Percentiles rank a stretch among this genome's conserved stretches.
These are phyloP conservation scores for Rubroboletus satanas DNA, from an alignment of 768 basidiomycete genomes.

Conservation along the genomic window DNA sequence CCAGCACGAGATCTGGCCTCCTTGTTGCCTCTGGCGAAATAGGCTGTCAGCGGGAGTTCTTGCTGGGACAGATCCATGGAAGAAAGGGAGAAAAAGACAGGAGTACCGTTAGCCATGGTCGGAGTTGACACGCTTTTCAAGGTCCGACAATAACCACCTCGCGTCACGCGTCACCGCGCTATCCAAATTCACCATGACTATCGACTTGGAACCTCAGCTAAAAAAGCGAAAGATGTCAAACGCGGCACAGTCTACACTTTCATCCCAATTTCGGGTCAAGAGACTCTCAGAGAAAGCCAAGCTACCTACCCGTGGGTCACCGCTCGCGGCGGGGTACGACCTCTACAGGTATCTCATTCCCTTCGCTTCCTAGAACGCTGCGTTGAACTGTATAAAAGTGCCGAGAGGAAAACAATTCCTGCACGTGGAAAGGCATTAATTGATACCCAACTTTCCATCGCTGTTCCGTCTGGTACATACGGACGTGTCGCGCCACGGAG, in stretches of 20 bases:
- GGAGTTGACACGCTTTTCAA: conserved; percentile 41
- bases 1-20: conserved; percentile 1
- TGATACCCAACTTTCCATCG: conserved; percentile 89
- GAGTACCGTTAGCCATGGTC: conserved; percentile 7
- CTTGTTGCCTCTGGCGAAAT: conserved; percentile 21
- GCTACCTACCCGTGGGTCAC: conserved; percentile 82
- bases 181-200: conserved; percentile 6
- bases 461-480: conserved; percentile 90
- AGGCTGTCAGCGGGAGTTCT: conserved; percentile 30
- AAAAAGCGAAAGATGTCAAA: conserved; percentile 65
- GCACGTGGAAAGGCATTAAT: conserved; percentile 89
- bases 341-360: conserved; percentile 65
- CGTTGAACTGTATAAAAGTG: conserved; percentile 43
- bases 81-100: neutral
- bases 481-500: conserved; percentile 95
- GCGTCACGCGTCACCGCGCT: conserved; percentile 10
- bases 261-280: conserved; percentile 71
- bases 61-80: conserved; percentile 33
- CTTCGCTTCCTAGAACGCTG: neutral
- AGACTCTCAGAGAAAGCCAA: conserved; percentile 77
- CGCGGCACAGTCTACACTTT: conserved; percentile 34
- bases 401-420: conserved; percentile 79
- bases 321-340: conserved; percentile 91
- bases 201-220: conserved; percentile 32
- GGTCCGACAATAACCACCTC: conserved; percentile 27